Conservation (phyloP, 495 filamentous ascomycete genomes). For the Trypethelium eluteriae region DNA sequence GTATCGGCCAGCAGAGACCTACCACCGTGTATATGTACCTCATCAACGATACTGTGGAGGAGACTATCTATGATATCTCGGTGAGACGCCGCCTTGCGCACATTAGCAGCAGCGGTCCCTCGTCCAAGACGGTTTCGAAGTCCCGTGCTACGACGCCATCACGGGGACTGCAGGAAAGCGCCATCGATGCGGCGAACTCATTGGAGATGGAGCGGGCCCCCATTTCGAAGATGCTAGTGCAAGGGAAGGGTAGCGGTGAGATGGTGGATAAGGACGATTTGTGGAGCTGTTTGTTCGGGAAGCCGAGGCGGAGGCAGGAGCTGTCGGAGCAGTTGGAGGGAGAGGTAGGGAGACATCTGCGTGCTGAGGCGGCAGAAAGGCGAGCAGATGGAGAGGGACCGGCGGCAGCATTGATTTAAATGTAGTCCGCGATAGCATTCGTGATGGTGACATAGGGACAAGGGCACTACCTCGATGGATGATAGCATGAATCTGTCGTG, state of each 20-base stretch:
- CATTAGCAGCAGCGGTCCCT: constrained; percentile 38
- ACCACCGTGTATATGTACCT: constrained; percentile 97
- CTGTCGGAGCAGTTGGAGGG: constrained; percentile 15
- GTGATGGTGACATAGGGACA: background rate
- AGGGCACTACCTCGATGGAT: no score
- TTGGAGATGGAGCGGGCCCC: constrained; percentile 66
- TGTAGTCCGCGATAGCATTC: background rate
- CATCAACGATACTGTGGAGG: constrained; percentile 77
- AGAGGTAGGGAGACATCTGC: constrained; percentile 27
- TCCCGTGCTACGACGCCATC: constrained; percentile 30
- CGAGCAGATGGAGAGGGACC: constrained; percentile 4
- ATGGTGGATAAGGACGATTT: constrained; percentile 70
- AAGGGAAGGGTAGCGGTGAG: constrained; percentile 67
- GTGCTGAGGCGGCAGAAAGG: constrained; percentile 29
- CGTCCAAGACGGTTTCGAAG: constrained; percentile 20
- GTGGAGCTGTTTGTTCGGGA: constrained; percentile 76
- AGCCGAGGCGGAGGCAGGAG: constrained; percentile 21
- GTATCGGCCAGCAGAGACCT: constrained; percentile 78
- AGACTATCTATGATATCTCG: constrained; percentile 79
- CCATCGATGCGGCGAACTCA: constrained; percentile 74
- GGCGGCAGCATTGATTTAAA: background rate
- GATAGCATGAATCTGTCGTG: background rate
- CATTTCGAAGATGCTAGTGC: constrained; percentile 59
- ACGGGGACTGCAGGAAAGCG: constrained; percentile 44
- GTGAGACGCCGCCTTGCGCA: constrained; percentile 70